These are phyloP conservation scores for Agaricales sp. DNA, from an alignment of 1,284 basidiomycete genomes.

Conservation along the genomic window DNA sequence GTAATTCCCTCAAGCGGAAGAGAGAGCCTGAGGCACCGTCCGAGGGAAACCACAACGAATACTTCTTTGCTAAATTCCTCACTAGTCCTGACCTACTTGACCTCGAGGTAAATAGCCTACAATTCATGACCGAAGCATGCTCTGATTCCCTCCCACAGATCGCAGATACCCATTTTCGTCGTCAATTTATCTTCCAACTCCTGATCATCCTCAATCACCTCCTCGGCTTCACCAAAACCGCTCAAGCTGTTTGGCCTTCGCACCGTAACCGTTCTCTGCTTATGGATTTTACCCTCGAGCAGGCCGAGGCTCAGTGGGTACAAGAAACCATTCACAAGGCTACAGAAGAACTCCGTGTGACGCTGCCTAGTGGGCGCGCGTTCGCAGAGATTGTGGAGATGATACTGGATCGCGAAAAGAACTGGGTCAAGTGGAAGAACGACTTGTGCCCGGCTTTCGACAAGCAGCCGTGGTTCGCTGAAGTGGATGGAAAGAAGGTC, in stretches of 20 bases:
- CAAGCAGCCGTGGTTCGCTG: constrained; percentile 46
- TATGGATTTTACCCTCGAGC: constrained; percentile 68
- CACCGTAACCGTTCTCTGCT: constrained; percentile 63
- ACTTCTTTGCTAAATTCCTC: constrained; percentile 88
- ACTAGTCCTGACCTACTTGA: constrained; percentile 80
- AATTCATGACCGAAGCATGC: too few species aligned
- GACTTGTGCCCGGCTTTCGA: constrained; percentile 69
- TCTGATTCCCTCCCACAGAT: constrained; percentile 35
- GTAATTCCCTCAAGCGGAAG: constrained; percentile 47
- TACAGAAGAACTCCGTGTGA: constrained; percentile 62
- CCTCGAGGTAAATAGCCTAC: constrained; percentile 72
- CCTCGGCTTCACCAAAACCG: constrained; percentile 61
- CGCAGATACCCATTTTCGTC: constrained; percentile 80
- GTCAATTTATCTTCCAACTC: constrained; percentile 85
- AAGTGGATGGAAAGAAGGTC: constrained; percentile 35
- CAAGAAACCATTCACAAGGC: constrained; percentile 55
- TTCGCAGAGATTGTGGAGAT: constrained; percentile 64
- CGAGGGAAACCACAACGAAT: constrained; percentile 44
- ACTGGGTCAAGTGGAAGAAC: constrained; percentile 83
- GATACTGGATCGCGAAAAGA: constrained; percentile 72
- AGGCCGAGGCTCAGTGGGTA: constrained; percentile 61
- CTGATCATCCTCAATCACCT: constrained; percentile 78
- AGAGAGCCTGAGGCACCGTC: constrained; percentile 39
- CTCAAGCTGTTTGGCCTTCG: constrained; percentile 52
- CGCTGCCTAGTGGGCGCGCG: constrained; percentile 60